phyloP scores from a whole-genome alignment of 495 filamentous ascomycete genomes.

The Bacidia gigantensis region DNA sequence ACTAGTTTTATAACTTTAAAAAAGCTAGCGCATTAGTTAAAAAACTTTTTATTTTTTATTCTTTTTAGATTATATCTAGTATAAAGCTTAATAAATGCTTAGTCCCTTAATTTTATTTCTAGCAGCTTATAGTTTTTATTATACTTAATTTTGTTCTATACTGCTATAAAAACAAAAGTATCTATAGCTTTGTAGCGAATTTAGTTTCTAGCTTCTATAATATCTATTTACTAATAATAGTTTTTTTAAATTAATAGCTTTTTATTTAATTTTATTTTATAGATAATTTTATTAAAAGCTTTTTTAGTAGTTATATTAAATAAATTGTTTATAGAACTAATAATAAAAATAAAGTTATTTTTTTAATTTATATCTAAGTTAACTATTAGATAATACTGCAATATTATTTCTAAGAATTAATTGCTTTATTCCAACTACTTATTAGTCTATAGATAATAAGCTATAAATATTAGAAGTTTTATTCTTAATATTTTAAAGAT shows the following conservation, averaged over 20 bases:
- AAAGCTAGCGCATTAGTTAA: not conserved
- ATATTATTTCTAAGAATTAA: constrained; percentile 2
- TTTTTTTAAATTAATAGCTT: not conserved
- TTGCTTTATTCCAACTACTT: not conserved
- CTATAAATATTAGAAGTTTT: constrained; percentile 4
- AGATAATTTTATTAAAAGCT: not conserved
- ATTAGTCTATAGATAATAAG: constrained; percentile 1
- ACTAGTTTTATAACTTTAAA: not conserved
- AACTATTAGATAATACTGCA: not conserved
- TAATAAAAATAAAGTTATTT: not conserved
- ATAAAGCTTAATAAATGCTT: not conserved
- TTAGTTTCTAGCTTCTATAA: not conserved
- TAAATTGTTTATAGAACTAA: not conserved
- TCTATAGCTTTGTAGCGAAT: not conserved
- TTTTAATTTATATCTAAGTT: not conserved
- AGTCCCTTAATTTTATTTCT: not conserved
- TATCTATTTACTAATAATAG: not conserved
- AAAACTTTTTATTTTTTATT: not conserved
- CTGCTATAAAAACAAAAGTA: not conserved
- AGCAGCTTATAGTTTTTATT: not conserved
- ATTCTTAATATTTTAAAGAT: constrained; percentile 5
- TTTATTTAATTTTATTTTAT: not conserved
- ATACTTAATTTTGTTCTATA: not conserved
- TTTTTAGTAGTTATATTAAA: not conserved
- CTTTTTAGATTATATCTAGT: not conserved